phyloP scores from a whole-genome alignment of 129 eudicot genomes.

The Cynara cardunculus region DNA sequence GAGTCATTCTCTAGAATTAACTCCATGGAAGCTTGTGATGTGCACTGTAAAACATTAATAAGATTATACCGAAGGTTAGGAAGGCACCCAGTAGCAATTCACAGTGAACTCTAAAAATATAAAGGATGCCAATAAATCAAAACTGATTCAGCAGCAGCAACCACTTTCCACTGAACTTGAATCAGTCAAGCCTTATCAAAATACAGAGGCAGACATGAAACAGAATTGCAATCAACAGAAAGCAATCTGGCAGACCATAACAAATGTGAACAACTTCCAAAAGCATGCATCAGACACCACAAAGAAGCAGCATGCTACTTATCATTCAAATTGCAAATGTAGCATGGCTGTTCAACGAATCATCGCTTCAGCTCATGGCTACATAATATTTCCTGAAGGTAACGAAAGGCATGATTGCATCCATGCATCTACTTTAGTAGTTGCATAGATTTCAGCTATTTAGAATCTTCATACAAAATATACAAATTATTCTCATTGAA shows the following conservation, averaged over 20 bases:
- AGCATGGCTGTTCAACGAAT: no score
- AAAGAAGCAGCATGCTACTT: background rate
- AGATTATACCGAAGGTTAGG: background rate
- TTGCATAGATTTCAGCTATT: no score
- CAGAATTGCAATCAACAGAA: background rate
- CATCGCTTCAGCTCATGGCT: no score
- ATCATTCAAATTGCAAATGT: no score
- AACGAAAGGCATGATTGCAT: no score
- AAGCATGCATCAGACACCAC: background rate
- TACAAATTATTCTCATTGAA: no score
- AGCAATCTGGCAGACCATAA: background rate
- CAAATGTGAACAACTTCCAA: background rate
- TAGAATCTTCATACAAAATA: no score
- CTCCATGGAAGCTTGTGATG: conserved; percentile 26
- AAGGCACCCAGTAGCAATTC: background rate
- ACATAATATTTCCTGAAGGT: no score
- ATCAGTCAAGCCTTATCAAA: background rate
- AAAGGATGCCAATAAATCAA: background rate
- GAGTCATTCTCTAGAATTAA: conserved; percentile 21
- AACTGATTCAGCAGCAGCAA: background rate
- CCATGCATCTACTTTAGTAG: no score
- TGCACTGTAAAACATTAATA: conserved; percentile 20
- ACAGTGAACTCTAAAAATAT: background rate
- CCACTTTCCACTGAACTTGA: background rate
- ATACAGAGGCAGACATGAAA: background rate